A percentile compares a stretch with the other conserved stretches of the same genome.
phyloP scores from a whole-genome alignment of 2,329 filamentous ascomycete species.

The Colletotrichum sp. region DNA sequence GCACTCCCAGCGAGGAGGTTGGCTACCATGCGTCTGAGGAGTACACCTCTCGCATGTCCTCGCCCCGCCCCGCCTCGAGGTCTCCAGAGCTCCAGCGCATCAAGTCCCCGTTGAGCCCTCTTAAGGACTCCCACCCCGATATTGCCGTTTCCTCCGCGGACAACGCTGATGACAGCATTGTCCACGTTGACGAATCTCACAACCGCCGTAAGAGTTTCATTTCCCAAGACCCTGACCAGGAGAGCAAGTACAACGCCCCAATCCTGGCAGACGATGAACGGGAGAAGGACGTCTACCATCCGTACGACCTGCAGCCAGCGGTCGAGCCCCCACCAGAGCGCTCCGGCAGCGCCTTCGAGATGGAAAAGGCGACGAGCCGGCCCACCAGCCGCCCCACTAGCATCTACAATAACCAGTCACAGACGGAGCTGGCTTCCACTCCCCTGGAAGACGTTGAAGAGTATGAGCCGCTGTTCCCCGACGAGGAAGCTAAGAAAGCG shows the following conservation, averaged over 20 bases:
- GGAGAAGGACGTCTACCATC: slow-evolving; percentile 68
- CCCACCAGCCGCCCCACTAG: slow-evolving; percentile 69
- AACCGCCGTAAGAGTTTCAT: slow-evolving; percentile 44
- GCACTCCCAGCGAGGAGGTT: slow-evolving; percentile 89
- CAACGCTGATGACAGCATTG: slow-evolving; percentile 58
- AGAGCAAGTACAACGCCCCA: slow-evolving; percentile 67
- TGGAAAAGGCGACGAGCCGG: slow-evolving; percentile 63
- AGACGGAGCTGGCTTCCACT: slow-evolving; percentile 62
- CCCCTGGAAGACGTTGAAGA: slow-evolving; percentile 89
- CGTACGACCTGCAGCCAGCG: slow-evolving; percentile 77
- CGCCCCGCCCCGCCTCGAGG: slow-evolving; percentile 61
- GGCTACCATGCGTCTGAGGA: slow-evolving; percentile 88
- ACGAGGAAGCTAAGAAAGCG: slow-evolving; percentile 57
- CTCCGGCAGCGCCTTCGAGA: slow-evolving; percentile 62
- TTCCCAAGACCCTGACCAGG: not conserved
- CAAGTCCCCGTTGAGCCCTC: slow-evolving; percentile 29
- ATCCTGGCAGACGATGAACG: slow-evolving; percentile 92
- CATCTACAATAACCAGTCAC: slow-evolving; percentile 61
- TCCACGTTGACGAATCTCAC: slow-evolving; percentile 77
- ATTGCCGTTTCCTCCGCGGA: slow-evolving; percentile 32
- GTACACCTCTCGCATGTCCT: slow-evolving; percentile 76
- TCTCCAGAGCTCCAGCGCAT: slow-evolving; percentile 39
- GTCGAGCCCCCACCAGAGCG: slow-evolving; percentile 76
- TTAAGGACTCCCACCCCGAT: slow-evolving; percentile 29
- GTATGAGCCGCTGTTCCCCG: slow-evolving; percentile 93